These are phyloP conservation scores for Didymella lethalis DNA, from an alignment of 2,329 filamentous ascomycete genomes.

Conservation along the genomic window DNA sequence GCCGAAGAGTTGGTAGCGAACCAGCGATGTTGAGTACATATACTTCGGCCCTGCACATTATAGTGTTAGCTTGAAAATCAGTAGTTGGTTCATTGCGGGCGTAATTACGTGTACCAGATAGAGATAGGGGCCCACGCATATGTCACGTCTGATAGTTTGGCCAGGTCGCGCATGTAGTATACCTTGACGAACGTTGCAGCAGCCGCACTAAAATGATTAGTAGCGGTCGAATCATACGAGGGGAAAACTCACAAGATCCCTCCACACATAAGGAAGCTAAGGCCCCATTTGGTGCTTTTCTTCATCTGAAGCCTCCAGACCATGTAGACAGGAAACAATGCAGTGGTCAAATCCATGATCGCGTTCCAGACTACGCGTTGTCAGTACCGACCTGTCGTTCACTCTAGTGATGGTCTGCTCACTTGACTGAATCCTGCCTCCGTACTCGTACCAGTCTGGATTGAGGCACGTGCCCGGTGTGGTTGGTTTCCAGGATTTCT, in stretches of 20 bases:
- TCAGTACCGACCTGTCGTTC: neutral
- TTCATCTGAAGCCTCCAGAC: neutral
- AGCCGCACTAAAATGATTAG: neutral
- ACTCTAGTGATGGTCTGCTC: neutral
- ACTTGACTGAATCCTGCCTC: neutral
- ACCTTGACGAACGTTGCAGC: neutral
- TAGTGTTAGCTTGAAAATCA: neutral
- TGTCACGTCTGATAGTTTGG: neutral
- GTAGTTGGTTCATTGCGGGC: neutral
- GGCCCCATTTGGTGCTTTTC: neutral
- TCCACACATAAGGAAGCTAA: neutral
- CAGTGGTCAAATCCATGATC: neutral
- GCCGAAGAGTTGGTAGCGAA: neutral
- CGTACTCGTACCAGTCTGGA: neutral
- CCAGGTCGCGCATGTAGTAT: neutral
- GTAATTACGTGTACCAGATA: neutral
- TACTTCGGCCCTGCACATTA: neutral
- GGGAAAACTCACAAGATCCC: neutral
- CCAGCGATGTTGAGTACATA: neutral
- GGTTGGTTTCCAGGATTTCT: conserved; percentile 8
- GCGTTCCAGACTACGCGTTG: neutral
- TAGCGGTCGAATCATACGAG: neutral
- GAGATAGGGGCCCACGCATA: neutral
- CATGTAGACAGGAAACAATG: neutral
- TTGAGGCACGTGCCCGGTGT: neutral